Conservation (phyloP, 2,329 filamentous ascomycete species). For the Colletotrichum abscissum region DNA sequence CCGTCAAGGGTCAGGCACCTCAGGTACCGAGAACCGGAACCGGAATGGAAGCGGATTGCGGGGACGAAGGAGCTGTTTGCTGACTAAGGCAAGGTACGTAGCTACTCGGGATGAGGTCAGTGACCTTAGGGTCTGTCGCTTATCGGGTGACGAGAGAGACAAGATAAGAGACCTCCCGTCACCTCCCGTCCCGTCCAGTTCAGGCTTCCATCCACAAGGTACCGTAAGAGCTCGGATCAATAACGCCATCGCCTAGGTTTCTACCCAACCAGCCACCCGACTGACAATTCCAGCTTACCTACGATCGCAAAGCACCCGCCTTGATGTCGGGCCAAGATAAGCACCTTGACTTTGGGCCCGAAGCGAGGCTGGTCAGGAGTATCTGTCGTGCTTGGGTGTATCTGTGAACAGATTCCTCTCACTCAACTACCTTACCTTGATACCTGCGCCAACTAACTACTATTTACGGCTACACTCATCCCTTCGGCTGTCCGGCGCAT, state of each 20-base stretch:
- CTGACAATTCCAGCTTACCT: neutral
- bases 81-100: neutral
- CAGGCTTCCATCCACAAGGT: too few relatives aligned
- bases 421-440: too few relatives aligned
- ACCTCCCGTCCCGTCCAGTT: too few relatives aligned
- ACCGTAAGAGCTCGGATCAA: neutral
- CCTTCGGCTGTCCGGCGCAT: neutral
- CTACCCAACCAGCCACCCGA: neutral
- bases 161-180: neutral
- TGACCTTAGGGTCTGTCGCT: neutral
- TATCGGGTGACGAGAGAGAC: neutral
- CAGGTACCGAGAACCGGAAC: conserved; percentile 24
- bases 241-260: neutral
- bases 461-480: neutral
- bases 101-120: neutral
- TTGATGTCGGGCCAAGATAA: neutral
- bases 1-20: neutral
- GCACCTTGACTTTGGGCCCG: neutral
- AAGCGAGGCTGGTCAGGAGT: neutral
- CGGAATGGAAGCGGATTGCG: conserved; percentile 9
- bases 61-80: neutral
- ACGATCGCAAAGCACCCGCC: neutral
- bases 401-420: too few relatives aligned
- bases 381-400: neutral
- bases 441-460: too few relatives aligned